These are phyloP conservation scores for Globisporangium radiosum DNA, from an alignment of 352 stramenopile species.

Conservation along the genomic window DNA sequence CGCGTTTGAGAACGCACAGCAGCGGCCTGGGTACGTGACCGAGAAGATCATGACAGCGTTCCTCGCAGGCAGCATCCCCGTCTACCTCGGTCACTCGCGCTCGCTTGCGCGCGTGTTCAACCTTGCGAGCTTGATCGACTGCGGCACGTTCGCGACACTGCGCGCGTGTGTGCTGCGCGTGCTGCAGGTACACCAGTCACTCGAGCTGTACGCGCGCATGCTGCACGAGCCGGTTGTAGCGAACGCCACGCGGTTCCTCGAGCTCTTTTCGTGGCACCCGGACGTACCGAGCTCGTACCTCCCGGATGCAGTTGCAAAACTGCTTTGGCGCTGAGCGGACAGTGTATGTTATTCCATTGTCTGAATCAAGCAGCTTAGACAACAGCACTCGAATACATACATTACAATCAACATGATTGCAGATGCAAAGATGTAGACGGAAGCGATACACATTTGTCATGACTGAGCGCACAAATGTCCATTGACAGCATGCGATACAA, in stretches of 20 bases:
- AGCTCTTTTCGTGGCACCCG: no score
- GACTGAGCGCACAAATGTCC: no score
- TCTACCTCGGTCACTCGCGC: conserved; percentile 47
- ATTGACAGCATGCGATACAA: no score
- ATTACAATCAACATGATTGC: no score
- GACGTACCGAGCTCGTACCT: no score
- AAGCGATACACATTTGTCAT: no score
- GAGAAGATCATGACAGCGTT: conserved; percentile 17
- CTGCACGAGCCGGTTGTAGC: conserved; percentile 21
- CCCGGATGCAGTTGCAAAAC: no score
- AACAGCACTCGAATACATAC: no score
- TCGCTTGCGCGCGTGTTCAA: conserved; percentile 39
- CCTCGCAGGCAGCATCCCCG: conserved; percentile 44
- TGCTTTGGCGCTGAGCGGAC: no score
- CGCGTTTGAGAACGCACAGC: conserved; percentile 52
- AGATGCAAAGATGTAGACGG: no score
- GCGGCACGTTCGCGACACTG: conserved; percentile 27
- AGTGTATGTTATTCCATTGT: no score
- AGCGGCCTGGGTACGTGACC: conserved; percentile 36
- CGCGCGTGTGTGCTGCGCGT: conserved; percentile 30
- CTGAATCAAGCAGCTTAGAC: no score
- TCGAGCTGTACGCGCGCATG: conserved; percentile 29
- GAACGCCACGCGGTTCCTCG: conserved; percentile 21
- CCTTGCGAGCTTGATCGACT: conserved; percentile 44
- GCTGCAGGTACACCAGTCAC: conserved; percentile 27